A percentile compares a stretch with the other conserved stretches of the same genome.
Conservation (phyloP, 306 rosid genomes). For the Betula pendula region DNA sequence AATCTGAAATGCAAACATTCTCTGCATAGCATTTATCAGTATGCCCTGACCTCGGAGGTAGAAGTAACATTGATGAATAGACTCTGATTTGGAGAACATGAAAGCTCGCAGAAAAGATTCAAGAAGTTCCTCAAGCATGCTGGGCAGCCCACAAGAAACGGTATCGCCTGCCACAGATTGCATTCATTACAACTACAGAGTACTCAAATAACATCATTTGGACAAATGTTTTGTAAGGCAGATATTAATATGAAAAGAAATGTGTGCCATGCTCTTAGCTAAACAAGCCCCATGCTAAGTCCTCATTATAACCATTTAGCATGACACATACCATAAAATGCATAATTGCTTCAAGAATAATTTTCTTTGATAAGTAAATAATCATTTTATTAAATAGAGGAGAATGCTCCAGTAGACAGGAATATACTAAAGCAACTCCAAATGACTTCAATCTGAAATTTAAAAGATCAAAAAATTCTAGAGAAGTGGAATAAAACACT, state of each 20-base stretch:
- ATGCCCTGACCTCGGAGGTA: conserved; percentile 60
- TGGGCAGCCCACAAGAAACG: conserved; percentile 96
- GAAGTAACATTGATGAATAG: conserved; percentile 86
- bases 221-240: background rate
- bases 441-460: background rate
- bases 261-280: background rate
- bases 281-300: background rate
- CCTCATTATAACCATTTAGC: background rate
- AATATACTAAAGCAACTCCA: background rate
- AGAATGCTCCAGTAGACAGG: background rate
- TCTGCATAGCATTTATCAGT: conserved; percentile 12
- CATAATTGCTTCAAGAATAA: background rate
- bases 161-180: conserved; percentile 76
- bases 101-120: conserved; percentile 89
- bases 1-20: conserved; percentile 19
- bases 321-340: background rate
- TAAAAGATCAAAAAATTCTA: background rate
- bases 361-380: background rate
- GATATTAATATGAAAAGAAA: background rate
- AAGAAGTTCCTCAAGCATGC: conserved; percentile 96
- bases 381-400: background rate
- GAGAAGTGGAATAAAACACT: background rate
- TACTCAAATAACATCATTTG: background rate
- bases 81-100: conserved; percentile 95
- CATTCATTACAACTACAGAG: conserved; percentile 9